Conservation (phyloP, 2,329 filamentous ascomycete genomes). For the Cladosporium halotolerans region DNA sequence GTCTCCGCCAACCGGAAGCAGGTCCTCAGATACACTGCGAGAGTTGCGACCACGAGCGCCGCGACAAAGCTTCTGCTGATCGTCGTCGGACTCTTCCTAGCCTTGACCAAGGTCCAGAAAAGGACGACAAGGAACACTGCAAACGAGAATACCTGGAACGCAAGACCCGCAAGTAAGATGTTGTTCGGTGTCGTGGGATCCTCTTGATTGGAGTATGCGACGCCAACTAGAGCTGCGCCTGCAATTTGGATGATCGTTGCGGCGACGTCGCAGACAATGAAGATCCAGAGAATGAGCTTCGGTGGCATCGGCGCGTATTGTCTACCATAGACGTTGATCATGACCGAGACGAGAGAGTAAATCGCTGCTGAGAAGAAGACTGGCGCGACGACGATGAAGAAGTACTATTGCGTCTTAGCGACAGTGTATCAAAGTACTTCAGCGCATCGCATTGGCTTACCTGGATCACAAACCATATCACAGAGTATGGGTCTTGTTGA, state of each 20-base stretch:
- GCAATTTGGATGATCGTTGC: conserved; percentile 49
- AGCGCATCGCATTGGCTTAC: neutral
- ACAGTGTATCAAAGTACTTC: conserved; percentile 19
- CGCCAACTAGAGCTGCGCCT: conserved; percentile 50
- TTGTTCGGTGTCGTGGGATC: conserved; percentile 49
- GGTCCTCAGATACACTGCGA: conserved; percentile 49
- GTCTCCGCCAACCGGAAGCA: conserved; percentile 52
- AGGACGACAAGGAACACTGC: conserved; percentile 43
- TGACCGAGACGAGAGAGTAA: conserved; percentile 48
- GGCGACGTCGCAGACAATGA: conserved; percentile 50
- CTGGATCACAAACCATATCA: conserved; percentile 50
- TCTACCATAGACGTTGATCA: conserved; percentile 43
- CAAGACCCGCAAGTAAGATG: conserved; percentile 50
- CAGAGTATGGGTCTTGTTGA: conserved; percentile 47
- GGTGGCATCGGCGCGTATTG: conserved; percentile 42
- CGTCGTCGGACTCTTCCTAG: conserved; percentile 24
- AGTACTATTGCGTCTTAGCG: conserved; percentile 34
- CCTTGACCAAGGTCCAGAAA: conserved; percentile 36
- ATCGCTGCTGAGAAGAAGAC: conserved; percentile 53
- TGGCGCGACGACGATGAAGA: conserved; percentile 55
- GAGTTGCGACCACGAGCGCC: conserved; percentile 40
- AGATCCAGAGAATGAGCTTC: conserved; percentile 46
- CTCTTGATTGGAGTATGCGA: conserved; percentile 42
- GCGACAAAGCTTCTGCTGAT: conserved; percentile 37
- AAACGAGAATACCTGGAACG: conserved; percentile 50